phyloP scores from a whole-genome alignment of 495 filamentous ascomycete genomes.

The Annulohypoxylon maeteangense region DNA sequence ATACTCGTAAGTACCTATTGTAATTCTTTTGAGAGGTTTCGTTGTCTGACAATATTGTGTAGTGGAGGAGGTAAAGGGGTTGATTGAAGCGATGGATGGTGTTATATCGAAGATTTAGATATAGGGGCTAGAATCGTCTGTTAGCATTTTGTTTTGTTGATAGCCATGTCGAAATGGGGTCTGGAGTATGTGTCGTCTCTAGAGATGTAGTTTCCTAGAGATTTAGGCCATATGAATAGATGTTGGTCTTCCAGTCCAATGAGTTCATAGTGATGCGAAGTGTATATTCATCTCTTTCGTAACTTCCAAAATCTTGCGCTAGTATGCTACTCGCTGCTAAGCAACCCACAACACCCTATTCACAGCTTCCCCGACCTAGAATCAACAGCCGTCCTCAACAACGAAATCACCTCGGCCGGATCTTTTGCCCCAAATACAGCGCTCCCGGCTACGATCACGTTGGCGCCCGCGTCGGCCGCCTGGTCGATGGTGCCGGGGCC shows the following conservation, averaged over 20 bases:
- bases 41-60: slow-evolving; percentile 17
- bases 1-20: slow-evolving; percentile 68
- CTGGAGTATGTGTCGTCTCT: neutral
- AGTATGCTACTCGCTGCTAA: neutral
- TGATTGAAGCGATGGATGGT: slow-evolving; percentile 61
- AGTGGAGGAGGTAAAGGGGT: slow-evolving; percentile 67
- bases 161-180: neutral
- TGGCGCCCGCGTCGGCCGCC: slow-evolving; percentile 94
- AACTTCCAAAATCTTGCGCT: neutral
- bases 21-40: neutral
- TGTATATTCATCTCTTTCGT: neutral
- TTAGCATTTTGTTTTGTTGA: neutral
- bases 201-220: neutral
- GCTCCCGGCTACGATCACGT: slow-evolving; percentile 98
- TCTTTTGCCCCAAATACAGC: slow-evolving; percentile 94
- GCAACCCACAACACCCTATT: neutral
- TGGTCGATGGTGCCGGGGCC: slow-evolving; percentile 90
- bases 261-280: neutral
- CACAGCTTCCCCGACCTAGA: slow-evolving; percentile 57
- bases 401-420: slow-evolving; percentile 82
- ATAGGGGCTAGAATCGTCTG: neutral
- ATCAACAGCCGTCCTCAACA: slow-evolving; percentile 83
- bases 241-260: neutral
- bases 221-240: neutral
- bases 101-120: slow-evolving; percentile 44